Conservation (phyloP, 306 rosid species). For the Morella rubra region DNA sequence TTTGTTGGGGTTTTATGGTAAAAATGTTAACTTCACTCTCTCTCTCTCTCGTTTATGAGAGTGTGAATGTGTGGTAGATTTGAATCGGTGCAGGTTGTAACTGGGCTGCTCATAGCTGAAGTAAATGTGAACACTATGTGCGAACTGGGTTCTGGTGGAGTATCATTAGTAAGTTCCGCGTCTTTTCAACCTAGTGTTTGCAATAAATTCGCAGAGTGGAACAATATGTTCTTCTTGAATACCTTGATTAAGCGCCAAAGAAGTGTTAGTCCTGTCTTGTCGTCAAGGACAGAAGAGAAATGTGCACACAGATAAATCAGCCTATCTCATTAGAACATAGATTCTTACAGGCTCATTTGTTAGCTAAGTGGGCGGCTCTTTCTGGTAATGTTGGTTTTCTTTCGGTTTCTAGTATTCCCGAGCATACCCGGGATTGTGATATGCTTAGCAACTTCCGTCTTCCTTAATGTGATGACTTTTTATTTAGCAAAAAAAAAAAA, state of each 20-base stretch:
- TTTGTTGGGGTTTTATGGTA: conserved; percentile 78
- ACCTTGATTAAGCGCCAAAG: no score
- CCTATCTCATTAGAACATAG: not conserved
- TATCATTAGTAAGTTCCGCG: conserved; percentile 56
- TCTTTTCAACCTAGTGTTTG: conserved; percentile 8
- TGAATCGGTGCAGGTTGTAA: conserved; percentile 56
- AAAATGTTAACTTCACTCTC: not conserved
- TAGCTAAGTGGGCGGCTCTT: no score
- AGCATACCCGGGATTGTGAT: no score
- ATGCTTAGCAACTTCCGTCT: no score
- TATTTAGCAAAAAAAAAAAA: no score
- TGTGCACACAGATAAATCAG: not conserved
- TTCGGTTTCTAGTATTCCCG: no score
- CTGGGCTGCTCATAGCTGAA: conserved; percentile 79
- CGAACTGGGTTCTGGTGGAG: conserved; percentile 77
- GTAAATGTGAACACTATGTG: conserved; percentile 80
- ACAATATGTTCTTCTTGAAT: no score
- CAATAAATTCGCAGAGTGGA: no score
- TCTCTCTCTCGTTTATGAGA: not conserved
- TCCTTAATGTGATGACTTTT: no score
- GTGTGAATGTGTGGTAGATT: conserved; percentile 1
- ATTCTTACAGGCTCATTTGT: not conserved
- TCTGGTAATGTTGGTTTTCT: no score
- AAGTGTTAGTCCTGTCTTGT: not conserved
- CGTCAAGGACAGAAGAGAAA: not conserved